Conservation (phyloP, 768 basidiomycete species). For the Lentinula sp. region DNA sequence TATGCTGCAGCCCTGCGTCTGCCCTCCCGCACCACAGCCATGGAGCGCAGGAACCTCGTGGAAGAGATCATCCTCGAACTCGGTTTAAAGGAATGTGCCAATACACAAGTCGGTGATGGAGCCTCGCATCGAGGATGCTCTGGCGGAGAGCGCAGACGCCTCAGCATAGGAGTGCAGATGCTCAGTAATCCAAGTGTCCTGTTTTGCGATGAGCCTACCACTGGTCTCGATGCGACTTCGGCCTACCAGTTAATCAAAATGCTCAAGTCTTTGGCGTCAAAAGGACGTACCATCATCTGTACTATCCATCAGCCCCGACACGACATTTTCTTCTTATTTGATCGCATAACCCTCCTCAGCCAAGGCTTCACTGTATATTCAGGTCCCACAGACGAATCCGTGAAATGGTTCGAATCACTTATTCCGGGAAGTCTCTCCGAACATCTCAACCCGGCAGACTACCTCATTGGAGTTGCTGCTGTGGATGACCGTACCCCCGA, state of each 20-base stretch:
- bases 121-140: conserved; percentile 36
- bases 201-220: conserved; percentile 58
- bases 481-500: conserved; percentile 31
- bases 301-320: conserved; percentile 42
- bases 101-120: conserved; percentile 35
- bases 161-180: conserved; percentile 55
- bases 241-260: conserved; percentile 39
- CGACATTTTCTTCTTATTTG: conserved; percentile 30
- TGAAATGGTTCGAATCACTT: conserved; percentile 2
- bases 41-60: conserved; percentile 26
- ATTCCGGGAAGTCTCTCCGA: background rate
- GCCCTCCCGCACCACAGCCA: conserved; percentile 37
- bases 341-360: conserved; percentile 27
- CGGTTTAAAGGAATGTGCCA: conserved; percentile 30
- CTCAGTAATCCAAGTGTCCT: conserved; percentile 56
- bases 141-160: conserved; percentile 52
- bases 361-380: conserved; percentile 20
- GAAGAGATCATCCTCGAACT: conserved; percentile 35
- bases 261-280: conserved; percentile 41
- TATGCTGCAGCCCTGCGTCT: conserved; percentile 40
- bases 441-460: conserved; percentile 20
- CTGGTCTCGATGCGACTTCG: conserved; percentile 42
- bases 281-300: conserved; percentile 42
- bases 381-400: conserved; percentile 27
- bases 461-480: conserved; percentile 21